Evolutionary conservation across 495 filamentous ascomycete genomes (phyloP), one percentile per base, ranked within the genome.

Genomic region (Talaromyces proteolyticus): DNA sequence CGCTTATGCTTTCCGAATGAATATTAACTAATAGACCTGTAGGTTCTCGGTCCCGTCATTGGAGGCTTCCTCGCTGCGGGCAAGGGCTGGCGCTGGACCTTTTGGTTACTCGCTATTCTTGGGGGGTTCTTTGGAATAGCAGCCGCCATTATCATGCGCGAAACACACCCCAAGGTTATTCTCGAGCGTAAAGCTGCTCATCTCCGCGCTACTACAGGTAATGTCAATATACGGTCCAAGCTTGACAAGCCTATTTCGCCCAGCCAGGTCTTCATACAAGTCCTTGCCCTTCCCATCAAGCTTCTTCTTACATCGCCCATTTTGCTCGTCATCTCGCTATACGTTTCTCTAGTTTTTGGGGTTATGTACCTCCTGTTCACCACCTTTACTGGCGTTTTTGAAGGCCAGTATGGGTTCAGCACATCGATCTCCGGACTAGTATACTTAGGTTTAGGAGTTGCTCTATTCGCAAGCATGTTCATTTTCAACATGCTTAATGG

Each of bases 111-210:
- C 2, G 57, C 69, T 0, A 74, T 80, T 26, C 49, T 75, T 6
- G 61, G 62, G 2, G 57, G 59, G 23, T 51, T 40, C 26, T 47
- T 61, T 24, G 49, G 52, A 11, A 21, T 68, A 22, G n/a, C 77
- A n/a, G 71, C 69, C 41, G 48, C 78, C 37, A 54, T 65, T 14
- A 56, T 87, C 7, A 71, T 79, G 17, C 78, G 77, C 46, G 89
- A 95, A 63, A 91, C 86, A 17, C 68, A 89, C 20, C 87, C 85
- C 10, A 78, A 75, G 39, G 83, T 91, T 14, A 66, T 95, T 16
- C 68, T 94, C 8, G 79, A 75, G 25, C 75, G 81, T 12, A 91
- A 88, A 58, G 86, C 86, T 2, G 65, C 65, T 10, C 63, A 70
- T n/a, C 64, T 85, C 17, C 72, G 79, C 0, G 56, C 62, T 29